phyloP scores from a whole-genome alignment of 1,284 basidiomycete genomes.

The Ceratobasidium sp. region DNA sequence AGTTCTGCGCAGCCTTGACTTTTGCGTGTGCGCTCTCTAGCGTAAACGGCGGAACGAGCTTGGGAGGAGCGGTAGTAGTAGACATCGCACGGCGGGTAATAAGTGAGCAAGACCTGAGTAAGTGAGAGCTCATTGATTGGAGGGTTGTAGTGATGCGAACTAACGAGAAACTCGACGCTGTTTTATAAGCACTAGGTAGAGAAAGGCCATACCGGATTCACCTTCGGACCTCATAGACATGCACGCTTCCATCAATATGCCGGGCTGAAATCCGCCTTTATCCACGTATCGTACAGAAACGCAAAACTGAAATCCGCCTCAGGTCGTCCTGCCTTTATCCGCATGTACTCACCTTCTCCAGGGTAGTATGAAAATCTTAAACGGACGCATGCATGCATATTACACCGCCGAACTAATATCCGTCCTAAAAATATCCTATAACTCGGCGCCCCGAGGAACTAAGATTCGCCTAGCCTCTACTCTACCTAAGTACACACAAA shows the following conservation, averaged over 20 bases:
- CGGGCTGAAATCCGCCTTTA: conserved; percentile 11
- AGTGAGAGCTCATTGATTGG: background rate
- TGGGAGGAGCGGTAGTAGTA: background rate
- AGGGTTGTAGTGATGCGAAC: background rate
- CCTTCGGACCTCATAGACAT: too few species aligned
- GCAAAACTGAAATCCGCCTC: background rate
- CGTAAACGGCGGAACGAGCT: conserved; percentile 48
- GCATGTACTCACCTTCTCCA: background rate
- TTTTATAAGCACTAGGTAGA: background rate
- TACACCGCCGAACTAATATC: too few species aligned
- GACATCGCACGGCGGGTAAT: conserved; percentile 12
- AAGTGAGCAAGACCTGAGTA: background rate
- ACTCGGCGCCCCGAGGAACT: too few species aligned
- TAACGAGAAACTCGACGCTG: background rate
- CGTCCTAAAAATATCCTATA: too few species aligned
- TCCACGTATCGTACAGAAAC: background rate
- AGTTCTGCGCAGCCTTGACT: conserved; percentile 51
- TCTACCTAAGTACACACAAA: too few species aligned
- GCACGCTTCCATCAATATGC: background rate
- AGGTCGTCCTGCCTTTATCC: background rate
- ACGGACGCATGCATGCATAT: too few species aligned
- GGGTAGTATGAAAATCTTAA: too few species aligned
- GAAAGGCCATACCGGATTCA: too few species aligned
- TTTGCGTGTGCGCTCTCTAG: conserved; percentile 47
- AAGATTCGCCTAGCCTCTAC: too few species aligned